phyloP scores from a whole-genome alignment of 306 rosid species.

The Quercus engelmannii region DNA sequence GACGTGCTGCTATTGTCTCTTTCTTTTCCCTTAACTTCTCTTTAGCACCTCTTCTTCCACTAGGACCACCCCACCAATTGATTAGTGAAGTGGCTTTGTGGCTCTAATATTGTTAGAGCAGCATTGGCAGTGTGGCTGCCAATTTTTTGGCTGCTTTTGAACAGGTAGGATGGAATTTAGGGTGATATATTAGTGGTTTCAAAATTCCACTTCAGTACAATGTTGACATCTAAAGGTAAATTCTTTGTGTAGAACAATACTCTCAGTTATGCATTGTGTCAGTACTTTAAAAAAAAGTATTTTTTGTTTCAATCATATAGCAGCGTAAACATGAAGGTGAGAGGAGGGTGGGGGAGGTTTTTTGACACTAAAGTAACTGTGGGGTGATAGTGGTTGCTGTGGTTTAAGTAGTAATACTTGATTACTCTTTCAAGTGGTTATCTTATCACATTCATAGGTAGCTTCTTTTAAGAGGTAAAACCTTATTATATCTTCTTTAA shows the following conservation, averaged over 20 bases:
- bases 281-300: too few relatives aligned
- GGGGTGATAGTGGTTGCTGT: neutral
- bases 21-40: constrained; percentile 10
- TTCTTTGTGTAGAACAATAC: neutral
- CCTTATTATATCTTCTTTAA: constrained; percentile 4
- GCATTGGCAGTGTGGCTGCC: constrained; percentile 1
- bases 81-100: neutral
- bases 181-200: neutral
- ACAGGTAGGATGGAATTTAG: neutral
- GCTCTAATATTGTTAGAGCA: neutral
- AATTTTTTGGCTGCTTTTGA: neutral
- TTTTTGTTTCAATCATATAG: neutral
- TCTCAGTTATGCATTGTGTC: too few relatives aligned
- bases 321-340: neutral
- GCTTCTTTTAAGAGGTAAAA: constrained; percentile 8
- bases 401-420: constrained; percentile 1
- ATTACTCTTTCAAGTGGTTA: constrained; percentile 1
- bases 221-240: neutral
- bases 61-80: neutral
- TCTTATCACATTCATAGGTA: neutral
- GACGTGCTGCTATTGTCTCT: neutral
- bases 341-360: neutral
- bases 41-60: neutral
- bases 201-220: neutral
- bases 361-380: neutral